These are phyloP conservation scores for Kodamaea ohmeri DNA, from an alignment of 1,139 yeast species.

Conservation along the genomic window DNA sequence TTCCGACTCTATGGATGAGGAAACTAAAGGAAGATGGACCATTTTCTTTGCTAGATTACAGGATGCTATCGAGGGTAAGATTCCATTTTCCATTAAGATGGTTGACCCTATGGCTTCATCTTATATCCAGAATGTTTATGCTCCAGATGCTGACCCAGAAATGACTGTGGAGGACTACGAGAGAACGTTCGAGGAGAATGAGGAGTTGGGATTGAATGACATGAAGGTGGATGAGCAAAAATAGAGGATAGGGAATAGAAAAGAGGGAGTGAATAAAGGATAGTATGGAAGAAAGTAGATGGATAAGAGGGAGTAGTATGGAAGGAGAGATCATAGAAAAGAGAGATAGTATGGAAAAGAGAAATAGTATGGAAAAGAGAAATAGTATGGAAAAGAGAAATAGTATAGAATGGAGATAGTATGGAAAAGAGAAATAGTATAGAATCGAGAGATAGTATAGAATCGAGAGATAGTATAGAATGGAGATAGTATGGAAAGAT, in stretches of 20 bases:
- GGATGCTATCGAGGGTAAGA: constrained; percentile 80
- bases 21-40: constrained; percentile 76
- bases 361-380: too few species aligned
- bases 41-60: constrained; percentile 71
- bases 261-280: background rate
- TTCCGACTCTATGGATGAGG: constrained; percentile 87
- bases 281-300: too few species aligned
- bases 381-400: too few species aligned
- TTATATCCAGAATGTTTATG: constrained; percentile 94
- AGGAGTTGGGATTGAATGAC: constrained; percentile 85
- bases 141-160: constrained; percentile 97
- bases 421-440: too few species aligned
- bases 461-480: too few species aligned
- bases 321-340: too few species aligned
- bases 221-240: constrained; percentile 42
- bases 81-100: constrained; percentile 81
- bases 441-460: too few species aligned
- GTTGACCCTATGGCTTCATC: constrained; percentile 95
- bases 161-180: constrained; percentile 89
- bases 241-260: background rate
- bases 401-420: too few species aligned
- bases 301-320: too few species aligned
- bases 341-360: too few species aligned
- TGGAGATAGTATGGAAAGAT: too few species aligned
- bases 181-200: constrained; percentile 84